Conservation (phyloP, 805 yeast genomes). For the Yarrowia keelungensis region DNA sequence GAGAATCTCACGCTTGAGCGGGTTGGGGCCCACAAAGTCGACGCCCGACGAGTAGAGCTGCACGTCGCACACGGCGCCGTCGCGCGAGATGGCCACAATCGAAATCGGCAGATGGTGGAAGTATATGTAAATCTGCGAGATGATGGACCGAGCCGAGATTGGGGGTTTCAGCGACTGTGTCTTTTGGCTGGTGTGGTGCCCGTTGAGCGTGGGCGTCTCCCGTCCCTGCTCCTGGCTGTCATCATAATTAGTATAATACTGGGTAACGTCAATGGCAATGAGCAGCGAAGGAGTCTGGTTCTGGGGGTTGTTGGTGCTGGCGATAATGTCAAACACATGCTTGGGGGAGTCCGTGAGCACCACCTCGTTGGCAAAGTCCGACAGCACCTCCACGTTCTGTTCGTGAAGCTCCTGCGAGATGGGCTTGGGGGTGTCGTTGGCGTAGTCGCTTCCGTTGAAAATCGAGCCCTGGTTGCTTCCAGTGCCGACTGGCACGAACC, state of each 20-base stretch:
- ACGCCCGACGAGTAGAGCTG: slow-evolving; percentile 34
- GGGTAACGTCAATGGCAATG: slow-evolving; percentile 33
- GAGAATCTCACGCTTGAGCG: slow-evolving; percentile 25
- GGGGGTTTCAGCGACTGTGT: background rate
- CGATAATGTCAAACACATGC: slow-evolving; percentile 22
- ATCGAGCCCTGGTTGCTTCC: background rate
- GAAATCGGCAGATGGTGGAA: slow-evolving; percentile 35
- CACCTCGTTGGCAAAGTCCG: slow-evolving; percentile 21
- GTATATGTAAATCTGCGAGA: slow-evolving; percentile 34
- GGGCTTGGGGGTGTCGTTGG: background rate
- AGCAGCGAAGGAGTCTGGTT: slow-evolving; percentile 12
- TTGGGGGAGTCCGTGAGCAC: slow-evolving; percentile 36
- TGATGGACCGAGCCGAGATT: slow-evolving; percentile 36
- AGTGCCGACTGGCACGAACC: slow-evolving; percentile 19
- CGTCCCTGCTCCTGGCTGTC: background rate
- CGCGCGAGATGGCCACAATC: slow-evolving; percentile 30
- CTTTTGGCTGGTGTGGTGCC: background rate
- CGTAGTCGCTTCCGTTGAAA: background rate
- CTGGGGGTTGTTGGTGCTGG: slow-evolving; percentile 20
- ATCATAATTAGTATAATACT: slow-evolving; percentile 14
- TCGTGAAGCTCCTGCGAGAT: slow-evolving; percentile 24
- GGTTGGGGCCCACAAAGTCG: slow-evolving; percentile 38
- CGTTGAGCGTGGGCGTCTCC: slow-evolving; percentile 8
- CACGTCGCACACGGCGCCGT: slow-evolving; percentile 27
- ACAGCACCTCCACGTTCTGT: slow-evolving; percentile 5